phyloP scores from a whole-genome alignment of 257 asterid species.

The Coffea eugenioides region DNA sequence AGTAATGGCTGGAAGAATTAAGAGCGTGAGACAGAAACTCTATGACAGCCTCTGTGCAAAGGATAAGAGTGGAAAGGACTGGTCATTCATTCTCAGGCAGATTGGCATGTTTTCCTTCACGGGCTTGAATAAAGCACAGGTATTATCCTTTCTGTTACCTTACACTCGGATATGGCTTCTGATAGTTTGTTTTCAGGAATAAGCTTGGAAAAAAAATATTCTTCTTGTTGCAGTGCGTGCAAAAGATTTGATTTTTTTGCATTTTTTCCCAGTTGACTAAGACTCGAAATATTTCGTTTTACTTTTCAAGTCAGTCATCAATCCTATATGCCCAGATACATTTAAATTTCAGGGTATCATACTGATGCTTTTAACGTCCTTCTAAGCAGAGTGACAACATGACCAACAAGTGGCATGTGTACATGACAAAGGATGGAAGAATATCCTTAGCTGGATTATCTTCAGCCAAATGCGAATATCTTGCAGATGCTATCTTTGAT shows the following conservation, averaged over 20 bases:
- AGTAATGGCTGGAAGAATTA: conserved; percentile 94
- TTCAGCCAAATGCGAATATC: conserved; percentile 86
- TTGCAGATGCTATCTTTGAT: conserved; percentile 93
- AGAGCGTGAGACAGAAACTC: conserved; percentile 73
- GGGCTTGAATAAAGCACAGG: conserved; percentile 90
- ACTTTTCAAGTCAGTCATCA: background rate
- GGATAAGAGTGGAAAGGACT: conserved; percentile 85
- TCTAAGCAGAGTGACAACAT: conserved; percentile 82
- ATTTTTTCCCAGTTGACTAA: background rate
- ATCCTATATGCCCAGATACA: background rate
- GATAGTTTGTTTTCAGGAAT: background rate
- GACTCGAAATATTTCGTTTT: no score
- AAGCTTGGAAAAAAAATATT: background rate
- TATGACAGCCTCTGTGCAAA: conserved; percentile 55
- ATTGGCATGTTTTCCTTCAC: conserved; percentile 98
- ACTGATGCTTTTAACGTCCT: conserved; percentile 9
- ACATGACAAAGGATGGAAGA: conserved; percentile 97
- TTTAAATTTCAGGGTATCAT: background rate
- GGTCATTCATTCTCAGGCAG: conserved; percentile 88
- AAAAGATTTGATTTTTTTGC: background rate
- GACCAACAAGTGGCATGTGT: conserved; percentile 87
- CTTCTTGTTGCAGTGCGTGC: background rate
- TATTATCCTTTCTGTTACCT: conserved; percentile 17
- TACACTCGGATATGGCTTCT: background rate
- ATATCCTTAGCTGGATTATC: conserved; percentile 94